Conservation (phyloP, 2,329 filamentous ascomycete species). For the Pseudofabraea citricarpa region DNA sequence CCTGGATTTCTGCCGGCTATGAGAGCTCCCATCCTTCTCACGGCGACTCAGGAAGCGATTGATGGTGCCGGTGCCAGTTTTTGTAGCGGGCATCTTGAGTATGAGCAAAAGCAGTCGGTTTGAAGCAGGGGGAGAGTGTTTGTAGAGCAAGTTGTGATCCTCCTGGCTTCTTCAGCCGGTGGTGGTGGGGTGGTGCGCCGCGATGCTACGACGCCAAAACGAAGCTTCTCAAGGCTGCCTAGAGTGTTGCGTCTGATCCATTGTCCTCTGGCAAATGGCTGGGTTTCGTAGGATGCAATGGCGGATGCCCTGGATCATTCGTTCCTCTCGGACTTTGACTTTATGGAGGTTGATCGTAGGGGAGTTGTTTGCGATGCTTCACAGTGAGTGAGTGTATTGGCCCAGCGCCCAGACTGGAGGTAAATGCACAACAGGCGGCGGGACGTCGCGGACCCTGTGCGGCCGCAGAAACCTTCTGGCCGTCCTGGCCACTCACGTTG, state of each 20-base stretch:
- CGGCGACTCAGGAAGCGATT: constrained; percentile 67
- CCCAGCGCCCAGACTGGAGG: no score
- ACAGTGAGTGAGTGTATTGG: no score
- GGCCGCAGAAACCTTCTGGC: no score
- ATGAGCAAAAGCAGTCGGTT: background rate
- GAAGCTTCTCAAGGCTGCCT: constrained; percentile 2
- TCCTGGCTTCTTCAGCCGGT: background rate
- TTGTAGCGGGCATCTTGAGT: constrained; percentile 9
- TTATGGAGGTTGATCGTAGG: no score
- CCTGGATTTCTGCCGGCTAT: constrained; percentile 50
- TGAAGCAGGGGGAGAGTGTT: background rate
- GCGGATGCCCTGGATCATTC: no score
- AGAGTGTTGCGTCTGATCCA: constrained; percentile 1
- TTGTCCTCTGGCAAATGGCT: background rate
- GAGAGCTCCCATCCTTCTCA: constrained; percentile 51
- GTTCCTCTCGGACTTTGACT: no score
- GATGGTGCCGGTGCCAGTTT: constrained; percentile 29
- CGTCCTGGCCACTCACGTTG: no score
- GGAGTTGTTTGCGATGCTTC: no score
- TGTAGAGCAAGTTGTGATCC: background rate
- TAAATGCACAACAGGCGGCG: no score
- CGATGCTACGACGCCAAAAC: background rate
- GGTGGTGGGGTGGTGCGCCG: background rate
- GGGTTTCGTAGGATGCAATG: no score
- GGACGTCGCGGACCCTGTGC: no score